A percentile compares a stretch with the other conserved stretches of the same genome.
These are phyloP conservation scores for Amoeboradix gromovi DNA, from an alignment of 371 early-diverging fungal species.

Conservation along the genomic window DNA sequence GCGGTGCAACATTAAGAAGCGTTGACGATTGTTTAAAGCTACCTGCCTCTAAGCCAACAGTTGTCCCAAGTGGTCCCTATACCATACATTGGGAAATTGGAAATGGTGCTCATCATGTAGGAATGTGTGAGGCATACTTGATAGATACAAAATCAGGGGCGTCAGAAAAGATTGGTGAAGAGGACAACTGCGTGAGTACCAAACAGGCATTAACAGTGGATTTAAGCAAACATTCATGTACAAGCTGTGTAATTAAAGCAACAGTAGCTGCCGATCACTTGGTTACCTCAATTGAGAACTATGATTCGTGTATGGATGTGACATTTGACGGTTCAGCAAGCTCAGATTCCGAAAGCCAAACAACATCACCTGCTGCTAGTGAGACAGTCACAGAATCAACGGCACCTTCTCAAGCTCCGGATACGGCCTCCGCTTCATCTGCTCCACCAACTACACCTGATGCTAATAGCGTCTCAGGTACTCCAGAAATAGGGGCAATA, in stretches of 20 bases:
- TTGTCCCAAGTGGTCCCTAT: not conserved
- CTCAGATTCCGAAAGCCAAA: not conserved
- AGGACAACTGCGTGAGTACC: not conserved
- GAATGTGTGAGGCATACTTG: not conserved
- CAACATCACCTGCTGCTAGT: not conserved
- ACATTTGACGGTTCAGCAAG: not conserved
- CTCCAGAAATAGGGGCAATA: no score
- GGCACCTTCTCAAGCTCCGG: not conserved
- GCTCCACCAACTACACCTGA: not conserved
- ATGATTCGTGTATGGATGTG: not conserved
- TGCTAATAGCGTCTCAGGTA: no score
- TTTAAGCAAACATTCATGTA: not conserved
- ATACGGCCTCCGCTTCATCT: not conserved
- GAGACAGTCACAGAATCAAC: not conserved
- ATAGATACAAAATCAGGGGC: not conserved
- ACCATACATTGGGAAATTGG: not conserved
- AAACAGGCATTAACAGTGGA: not conserved
- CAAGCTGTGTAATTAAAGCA: not conserved
- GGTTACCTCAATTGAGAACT: not conserved
- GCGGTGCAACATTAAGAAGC: not conserved
- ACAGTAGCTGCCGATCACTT: not conserved
- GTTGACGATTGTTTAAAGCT: not conserved
- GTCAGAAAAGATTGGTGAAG: not conserved
- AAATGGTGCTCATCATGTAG: not conserved
- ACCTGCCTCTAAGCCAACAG: not conserved